phyloP scores from a whole-genome alignment of 805 yeast species.

The Brettanomyces bruxellensis region DNA sequence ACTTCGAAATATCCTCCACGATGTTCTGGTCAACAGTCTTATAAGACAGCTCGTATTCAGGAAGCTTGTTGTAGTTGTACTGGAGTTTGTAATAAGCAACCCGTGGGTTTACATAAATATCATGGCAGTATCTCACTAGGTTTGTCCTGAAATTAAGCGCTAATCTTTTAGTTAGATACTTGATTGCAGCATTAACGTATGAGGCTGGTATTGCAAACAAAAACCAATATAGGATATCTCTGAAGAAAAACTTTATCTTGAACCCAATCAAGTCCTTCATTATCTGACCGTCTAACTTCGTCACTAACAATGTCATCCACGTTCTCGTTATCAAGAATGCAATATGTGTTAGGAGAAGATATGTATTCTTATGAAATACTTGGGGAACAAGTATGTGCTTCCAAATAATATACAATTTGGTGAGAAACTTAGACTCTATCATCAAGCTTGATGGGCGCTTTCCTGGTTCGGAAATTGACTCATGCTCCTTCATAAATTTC shows the following conservation, averaged over 20 bases:
- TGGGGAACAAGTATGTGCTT: slow-evolving; percentile 68
- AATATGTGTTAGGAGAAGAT: slow-evolving; percentile 60
- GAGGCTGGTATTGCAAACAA: slow-evolving; percentile 88
- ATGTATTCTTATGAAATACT: slow-evolving; percentile 55
- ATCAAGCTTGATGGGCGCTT: not conserved
- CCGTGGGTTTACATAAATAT: slow-evolving; percentile 71
- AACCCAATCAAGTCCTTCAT: slow-evolving; percentile 84
- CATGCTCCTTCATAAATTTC: slow-evolving; percentile 29
- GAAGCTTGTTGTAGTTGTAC: slow-evolving; percentile 37
- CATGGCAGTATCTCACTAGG: slow-evolving; percentile 80
- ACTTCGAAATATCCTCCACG: slow-evolving; percentile 74
- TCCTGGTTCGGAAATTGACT: slow-evolving; percentile 2
- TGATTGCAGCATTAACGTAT: slow-evolving; percentile 85
- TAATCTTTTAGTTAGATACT: slow-evolving; percentile 64
- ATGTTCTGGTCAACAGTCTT: slow-evolving; percentile 81
- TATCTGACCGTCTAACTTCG: slow-evolving; percentile 85
- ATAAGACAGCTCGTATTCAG: slow-evolving; percentile 26
- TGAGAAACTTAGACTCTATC: slow-evolving; percentile 51
- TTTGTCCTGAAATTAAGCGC: slow-evolving; percentile 80
- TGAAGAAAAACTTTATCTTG: slow-evolving; percentile 59
- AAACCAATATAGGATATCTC: slow-evolving; percentile 82
- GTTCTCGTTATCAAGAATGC: slow-evolving; percentile 72
- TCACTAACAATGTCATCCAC: slow-evolving; percentile 76
- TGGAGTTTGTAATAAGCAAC: slow-evolving; percentile 78
- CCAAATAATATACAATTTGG: slow-evolving; percentile 70